These are phyloP conservation scores for Periglandula ipomoeae DNA, from an alignment of 2,329 filamentous ascomycete genomes.

Conservation along the genomic window DNA sequence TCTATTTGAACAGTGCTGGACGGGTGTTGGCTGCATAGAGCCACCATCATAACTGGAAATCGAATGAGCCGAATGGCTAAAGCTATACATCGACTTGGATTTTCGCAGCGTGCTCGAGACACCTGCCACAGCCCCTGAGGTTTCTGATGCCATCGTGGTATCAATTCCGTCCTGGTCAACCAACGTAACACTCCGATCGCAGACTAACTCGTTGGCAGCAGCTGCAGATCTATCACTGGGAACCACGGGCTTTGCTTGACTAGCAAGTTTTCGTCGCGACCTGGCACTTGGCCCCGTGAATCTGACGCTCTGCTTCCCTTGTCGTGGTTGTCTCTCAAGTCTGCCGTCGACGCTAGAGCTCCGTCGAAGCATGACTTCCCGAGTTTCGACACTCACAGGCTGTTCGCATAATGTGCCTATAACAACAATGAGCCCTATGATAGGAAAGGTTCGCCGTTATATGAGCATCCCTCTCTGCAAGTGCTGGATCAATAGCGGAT, in stretches of 20 bases:
- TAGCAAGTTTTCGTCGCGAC: conserved; percentile 17
- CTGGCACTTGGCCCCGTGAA: conserved; percentile 32
- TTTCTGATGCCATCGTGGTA: not conserved
- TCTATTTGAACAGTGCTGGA: conserved; percentile 7
- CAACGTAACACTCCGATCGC: not conserved
- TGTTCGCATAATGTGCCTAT: not conserved
- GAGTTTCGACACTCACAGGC: conserved; percentile 10
- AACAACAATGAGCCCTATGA: conserved; percentile 37
- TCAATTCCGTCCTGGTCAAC: not conserved
- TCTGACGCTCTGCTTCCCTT: conserved; percentile 43
- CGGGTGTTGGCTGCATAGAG: conserved; percentile 4
- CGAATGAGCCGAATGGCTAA: conserved; percentile 23
- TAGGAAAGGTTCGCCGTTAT: conserved; percentile 55
- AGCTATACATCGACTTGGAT: conserved; percentile 45
- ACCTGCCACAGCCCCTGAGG: conserved; percentile 26
- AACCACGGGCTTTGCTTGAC: conserved; percentile 15
- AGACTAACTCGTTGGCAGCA: not conserved
- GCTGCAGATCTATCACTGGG: not conserved
- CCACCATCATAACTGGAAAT: conserved; percentile 5
- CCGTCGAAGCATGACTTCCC: conserved; percentile 10
- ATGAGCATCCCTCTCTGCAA: conserved; percentile 49
- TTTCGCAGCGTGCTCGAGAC: conserved; percentile 43
- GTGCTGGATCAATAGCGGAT: conserved; percentile 38
- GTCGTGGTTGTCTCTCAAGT: conserved; percentile 9
- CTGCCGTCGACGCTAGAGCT: conserved; percentile 15